Evolutionary conservation across 257 asterid genomes (phyloP).

Genomic region (Linaria vulgaris): DNA sequence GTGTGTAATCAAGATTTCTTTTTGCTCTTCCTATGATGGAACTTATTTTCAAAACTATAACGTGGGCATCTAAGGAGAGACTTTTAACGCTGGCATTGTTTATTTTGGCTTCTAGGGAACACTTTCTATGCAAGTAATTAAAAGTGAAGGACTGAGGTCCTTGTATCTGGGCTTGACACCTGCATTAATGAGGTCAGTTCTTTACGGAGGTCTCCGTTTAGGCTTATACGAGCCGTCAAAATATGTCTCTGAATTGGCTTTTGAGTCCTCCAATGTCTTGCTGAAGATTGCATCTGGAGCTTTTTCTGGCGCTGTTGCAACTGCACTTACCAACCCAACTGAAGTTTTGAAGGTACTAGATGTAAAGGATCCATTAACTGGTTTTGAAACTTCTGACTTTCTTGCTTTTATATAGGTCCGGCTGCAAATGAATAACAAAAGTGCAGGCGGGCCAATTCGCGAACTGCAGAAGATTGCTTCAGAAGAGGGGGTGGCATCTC

Average conservation of each 20-base stretch:
- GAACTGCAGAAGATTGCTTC: constrained; percentile 69
- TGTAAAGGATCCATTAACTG: neutral
- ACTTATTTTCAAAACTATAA: constrained; percentile 1
- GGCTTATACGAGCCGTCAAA: constrained; percentile 98
- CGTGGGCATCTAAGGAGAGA: neutral
- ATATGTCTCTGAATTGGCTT: constrained; percentile 90
- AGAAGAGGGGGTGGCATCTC: constrained; percentile 79
- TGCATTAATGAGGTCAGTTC: constrained; percentile 97
- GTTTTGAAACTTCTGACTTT: constrained; percentile 25
- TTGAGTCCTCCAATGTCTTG: constrained; percentile 97
- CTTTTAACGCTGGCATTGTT: constrained; percentile 22
- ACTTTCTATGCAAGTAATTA: constrained; percentile 67
- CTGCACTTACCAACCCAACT: constrained; percentile 87
- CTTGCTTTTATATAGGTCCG: constrained; percentile 59
- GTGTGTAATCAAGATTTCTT: constrained; percentile 40
- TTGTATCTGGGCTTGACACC: constrained; percentile 90
- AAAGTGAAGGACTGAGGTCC: constrained; percentile 74
- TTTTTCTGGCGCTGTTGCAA: constrained; percentile 91
- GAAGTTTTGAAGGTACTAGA: constrained; percentile 83
- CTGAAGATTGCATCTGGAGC: constrained; percentile 98
- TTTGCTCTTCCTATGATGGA: constrained; percentile 9
- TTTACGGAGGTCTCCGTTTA: constrained; percentile 99
- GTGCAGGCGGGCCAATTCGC: constrained; percentile 44
- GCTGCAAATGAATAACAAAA: constrained; percentile 65
- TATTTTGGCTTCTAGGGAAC: constrained; percentile 53